Base-by-base conservation (phyloP, 768 basidiomycete species). In the Amanita muscaria region DNA sequence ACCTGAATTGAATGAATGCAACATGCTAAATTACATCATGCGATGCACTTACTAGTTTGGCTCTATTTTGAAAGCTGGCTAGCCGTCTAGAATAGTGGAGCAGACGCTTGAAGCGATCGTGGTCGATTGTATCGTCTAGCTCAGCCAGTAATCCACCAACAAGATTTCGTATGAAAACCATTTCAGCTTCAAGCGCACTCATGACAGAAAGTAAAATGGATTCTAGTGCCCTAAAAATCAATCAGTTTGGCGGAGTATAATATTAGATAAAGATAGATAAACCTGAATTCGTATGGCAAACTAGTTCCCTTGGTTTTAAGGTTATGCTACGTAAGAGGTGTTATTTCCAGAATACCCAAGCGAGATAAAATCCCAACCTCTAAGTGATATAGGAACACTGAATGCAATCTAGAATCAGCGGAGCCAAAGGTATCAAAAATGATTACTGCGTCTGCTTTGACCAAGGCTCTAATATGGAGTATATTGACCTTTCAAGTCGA, bases 401-500 rank as follows among this genome's bases (percentile, higher is more conserved):
- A 88, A 59, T 91, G 88, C 5, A 92, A 72, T 46, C 82, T 69
- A 2, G 89, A 91, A 61, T 93, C 87, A 11, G 79, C 77, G 19
- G 85, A 89, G 7, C 92, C 93, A 58, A 81, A 89, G 1, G 87
- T 84, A 57, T 97, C 93, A 59, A 98, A 97, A 31, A 98, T 74
- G 27, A 94, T 72, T 35, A 96, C 88, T 30, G 85, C 71, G 59
- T 96, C 88, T 7, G 91, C 85, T 63, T 97, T 97, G 58, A 98
- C 84, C 32, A 97, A 77, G 1, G 91, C 92, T 42, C 94, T 80
- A 39, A 98, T 90, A 57, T 98, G 94, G 24, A 98, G 76, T 32
- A 97, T 86, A 56, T 94, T 97, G 39, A 96, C 72, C 88, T 91
- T 19, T 35, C 49, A 49, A 53, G 30, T 25, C 30, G 40, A 51